Base-by-base conservation (phyloP, 345 rosid species). In the Stellera chamaejasme region DNA sequence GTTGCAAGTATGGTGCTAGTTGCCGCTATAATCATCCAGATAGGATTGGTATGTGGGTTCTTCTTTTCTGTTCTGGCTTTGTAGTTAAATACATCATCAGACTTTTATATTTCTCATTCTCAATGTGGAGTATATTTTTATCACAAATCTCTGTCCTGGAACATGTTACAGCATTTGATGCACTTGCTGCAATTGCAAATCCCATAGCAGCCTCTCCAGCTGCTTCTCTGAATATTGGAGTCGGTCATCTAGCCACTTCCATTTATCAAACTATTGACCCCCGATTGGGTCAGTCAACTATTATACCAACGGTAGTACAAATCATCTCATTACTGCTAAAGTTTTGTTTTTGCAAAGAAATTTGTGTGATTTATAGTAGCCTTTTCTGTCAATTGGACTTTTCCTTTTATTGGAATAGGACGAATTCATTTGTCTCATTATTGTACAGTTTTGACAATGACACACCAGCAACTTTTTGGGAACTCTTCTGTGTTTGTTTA, bases 21-120 rank as follows among this genome's bases (percentile, higher is more conserved):
- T 91, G 98, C 66, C 95, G 90, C 55, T 88, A 88, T 82, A 91
- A 80, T 81, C 98, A 91, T 70, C 98, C 98, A 66, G 95, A 91
- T 66, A 68, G 96, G 72, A 82, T 69, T 64, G 93, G 98, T 85
- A 81, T 51, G 69, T 61, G 10, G 39, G 28, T 27, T 52, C 36
- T 11, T 27, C 45, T 23, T 36, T 46, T 25, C 26, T 56, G 56
- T 39, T 19, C 42, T 59, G 13, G 2, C 11, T 26, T 65, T 6
- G 25, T 19, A 50, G 12, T 43, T 11, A 4, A 61, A 54, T 53
- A 32, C 48, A 14, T 27, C 39, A 42, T 25, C 28, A 43, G 5
- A 47, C 8, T 52, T 48, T 46, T 28, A 16, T 27, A n/a, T 44
- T 57, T 15, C 48, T 46, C 41, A 52, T 27, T 52, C 28, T 61